Percentiles rank a stretch among this genome's conserved stretches.
Conservation (phyloP, 2,329 filamentous ascomycete genomes). For the Aureobasidium sp. region DNA sequence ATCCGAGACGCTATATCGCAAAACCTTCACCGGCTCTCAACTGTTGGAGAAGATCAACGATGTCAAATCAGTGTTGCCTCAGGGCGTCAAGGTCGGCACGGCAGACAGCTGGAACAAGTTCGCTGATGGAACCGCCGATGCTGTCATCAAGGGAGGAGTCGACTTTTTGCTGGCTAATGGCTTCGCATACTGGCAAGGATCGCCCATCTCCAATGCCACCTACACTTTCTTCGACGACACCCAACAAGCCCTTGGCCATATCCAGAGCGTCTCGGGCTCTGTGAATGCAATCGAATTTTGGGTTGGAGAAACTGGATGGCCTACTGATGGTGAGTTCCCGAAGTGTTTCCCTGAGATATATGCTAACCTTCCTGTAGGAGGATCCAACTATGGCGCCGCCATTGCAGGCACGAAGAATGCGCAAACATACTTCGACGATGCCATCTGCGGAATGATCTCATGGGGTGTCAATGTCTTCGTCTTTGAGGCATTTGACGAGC, state of each 20-base stretch:
- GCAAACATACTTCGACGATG: slow-evolving; percentile 53
- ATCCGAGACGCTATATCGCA: slow-evolving; percentile 63
- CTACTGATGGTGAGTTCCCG: slow-evolving; percentile 38
- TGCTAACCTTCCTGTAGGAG: slow-evolving; percentile 29
- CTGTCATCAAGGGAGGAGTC: slow-evolving; percentile 53
- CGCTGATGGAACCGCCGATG: slow-evolving; percentile 60
- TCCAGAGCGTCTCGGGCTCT: slow-evolving; percentile 52
- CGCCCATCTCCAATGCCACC: slow-evolving; percentile 51
- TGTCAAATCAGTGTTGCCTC: slow-evolving; percentile 50
- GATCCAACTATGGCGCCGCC: slow-evolving; percentile 55
- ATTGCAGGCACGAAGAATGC: slow-evolving; percentile 55
- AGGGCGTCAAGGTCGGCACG: slow-evolving; percentile 54
- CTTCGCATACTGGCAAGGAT: slow-evolving; percentile 67
- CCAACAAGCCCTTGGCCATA: slow-evolving; percentile 54
- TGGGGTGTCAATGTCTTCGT: slow-evolving; percentile 65
- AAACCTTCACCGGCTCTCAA: slow-evolving; percentile 55
- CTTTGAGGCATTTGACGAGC: slow-evolving; percentile 68
- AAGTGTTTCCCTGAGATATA: background rate
- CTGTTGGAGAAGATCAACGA: slow-evolving; percentile 56
- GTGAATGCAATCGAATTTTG: slow-evolving; percentile 55
- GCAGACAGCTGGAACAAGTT: slow-evolving; percentile 70
- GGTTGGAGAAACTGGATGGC: slow-evolving; percentile 65
- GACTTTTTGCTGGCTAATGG: slow-evolving; percentile 61
- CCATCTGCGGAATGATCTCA: slow-evolving; percentile 56
- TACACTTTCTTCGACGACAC: slow-evolving; percentile 62